These are phyloP conservation scores for Cladorrhinum samala DNA, from an alignment of 495 filamentous ascomycete species.

Conservation along the genomic window DNA sequence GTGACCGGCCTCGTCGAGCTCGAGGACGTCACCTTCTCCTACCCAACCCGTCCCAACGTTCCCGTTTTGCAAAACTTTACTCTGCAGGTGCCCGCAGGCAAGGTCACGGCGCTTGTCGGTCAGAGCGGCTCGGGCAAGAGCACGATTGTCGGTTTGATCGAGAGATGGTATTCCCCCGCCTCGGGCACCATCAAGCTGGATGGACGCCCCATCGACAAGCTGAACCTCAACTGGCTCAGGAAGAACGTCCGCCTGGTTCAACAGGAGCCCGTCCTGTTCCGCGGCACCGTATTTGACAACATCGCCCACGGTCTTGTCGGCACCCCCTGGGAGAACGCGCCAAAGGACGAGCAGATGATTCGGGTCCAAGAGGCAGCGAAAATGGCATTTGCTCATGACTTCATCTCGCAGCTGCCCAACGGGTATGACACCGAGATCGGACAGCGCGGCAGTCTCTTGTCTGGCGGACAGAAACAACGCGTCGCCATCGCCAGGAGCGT, in stretches of 20 bases:
- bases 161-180: constrained; percentile 78
- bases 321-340: constrained; percentile 43
- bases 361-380: constrained; percentile 51
- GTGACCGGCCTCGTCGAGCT: constrained; percentile 74
- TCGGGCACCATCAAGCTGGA: constrained; percentile 47
- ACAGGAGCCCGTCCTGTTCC: constrained; percentile 66
- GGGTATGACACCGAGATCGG: constrained; percentile 54
- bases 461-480: constrained; percentile 51
- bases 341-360: constrained; percentile 42
- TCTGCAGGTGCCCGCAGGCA: constrained; percentile 69
- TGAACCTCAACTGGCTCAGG: constrained; percentile 58
- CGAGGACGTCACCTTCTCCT: constrained; percentile 74
- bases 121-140: constrained; percentile 61
- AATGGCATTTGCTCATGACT: constrained; percentile 50
- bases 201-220: constrained; percentile 45
- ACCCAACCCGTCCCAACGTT: constrained; percentile 80
- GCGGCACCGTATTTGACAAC: constrained; percentile 60
- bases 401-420: constrained; percentile 50
- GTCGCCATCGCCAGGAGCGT: constrained; percentile 61
- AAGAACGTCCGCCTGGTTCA: constrained; percentile 60
- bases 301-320: constrained; percentile 55
- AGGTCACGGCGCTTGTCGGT: constrained; percentile 73
- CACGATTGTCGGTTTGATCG: constrained; percentile 82
- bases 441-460: constrained; percentile 41
- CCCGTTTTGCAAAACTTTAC: constrained; percentile 72